A percentile compares a stretch with the other conserved stretches of the same genome.
Conservation (phyloP, 805 yeast species). For the Candida wancherniae region DNA sequence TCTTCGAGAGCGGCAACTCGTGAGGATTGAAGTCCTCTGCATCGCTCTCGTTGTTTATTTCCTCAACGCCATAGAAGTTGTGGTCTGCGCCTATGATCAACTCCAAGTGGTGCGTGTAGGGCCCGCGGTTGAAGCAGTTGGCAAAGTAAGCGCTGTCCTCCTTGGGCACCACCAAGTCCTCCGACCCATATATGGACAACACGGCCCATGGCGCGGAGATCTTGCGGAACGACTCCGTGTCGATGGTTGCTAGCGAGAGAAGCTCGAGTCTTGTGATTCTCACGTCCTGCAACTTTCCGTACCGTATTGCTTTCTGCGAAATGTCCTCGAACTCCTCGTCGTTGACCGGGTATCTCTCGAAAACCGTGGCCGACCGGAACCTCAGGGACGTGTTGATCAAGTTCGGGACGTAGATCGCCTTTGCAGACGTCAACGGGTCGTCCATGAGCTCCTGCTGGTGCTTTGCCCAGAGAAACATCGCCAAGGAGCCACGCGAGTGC, state of each 20-base stretch:
- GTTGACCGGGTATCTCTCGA: slow-evolving; percentile 30
- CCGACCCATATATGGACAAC: slow-evolving; percentile 64
- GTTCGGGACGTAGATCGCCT: slow-evolving; percentile 50
- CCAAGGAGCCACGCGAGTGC: slow-evolving; percentile 78
- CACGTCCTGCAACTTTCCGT: slow-evolving; percentile 43
- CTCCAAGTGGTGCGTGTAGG: slow-evolving; percentile 42
- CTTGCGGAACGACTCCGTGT: slow-evolving; percentile 36
- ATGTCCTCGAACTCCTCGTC: slow-evolving; percentile 18
- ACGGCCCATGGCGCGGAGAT: slow-evolving; percentile 48
- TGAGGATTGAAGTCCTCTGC: slow-evolving; percentile 32
- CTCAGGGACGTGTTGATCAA: slow-evolving; percentile 74
- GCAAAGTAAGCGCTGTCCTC: slow-evolving; percentile 58
- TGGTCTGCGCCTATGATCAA: slow-evolving; percentile 74
- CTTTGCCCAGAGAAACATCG: slow-evolving; percentile 70
- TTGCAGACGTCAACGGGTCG: slow-evolving; percentile 19
- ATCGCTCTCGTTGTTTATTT: slow-evolving; percentile 30
- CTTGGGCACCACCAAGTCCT: slow-evolving; percentile 62
- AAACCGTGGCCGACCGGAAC: slow-evolving; percentile 47
- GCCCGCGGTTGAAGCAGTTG: slow-evolving; percentile 53
- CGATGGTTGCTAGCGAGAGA: slow-evolving; percentile 43
- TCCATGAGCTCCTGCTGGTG: slow-evolving; percentile 35
- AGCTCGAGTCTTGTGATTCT: slow-evolving; percentile 50
- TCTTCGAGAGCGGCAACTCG: slow-evolving; percentile 41
- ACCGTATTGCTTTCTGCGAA: slow-evolving; percentile 40
- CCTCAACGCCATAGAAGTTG: slow-evolving; percentile 58